These are phyloP conservation scores for Thalassiosira mediterranea DNA, from an alignment of 352 stramenopile species.

Conservation along the genomic window DNA sequence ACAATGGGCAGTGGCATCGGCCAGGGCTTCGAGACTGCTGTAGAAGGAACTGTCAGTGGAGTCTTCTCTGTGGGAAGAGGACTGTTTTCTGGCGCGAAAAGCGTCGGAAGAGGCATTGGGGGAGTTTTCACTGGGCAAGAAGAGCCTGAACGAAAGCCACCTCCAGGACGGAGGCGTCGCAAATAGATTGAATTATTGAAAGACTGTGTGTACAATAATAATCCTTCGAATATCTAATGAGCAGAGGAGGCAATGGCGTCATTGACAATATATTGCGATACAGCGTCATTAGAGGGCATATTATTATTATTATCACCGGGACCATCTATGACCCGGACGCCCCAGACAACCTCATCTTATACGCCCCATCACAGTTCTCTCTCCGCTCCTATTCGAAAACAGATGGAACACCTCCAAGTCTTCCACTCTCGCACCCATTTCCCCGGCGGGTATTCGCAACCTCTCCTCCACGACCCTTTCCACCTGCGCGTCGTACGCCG, in stretches of 20 bases:
- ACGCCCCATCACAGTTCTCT: conserved; percentile 52
- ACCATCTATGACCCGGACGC: too few species aligned
- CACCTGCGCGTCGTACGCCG: conserved; percentile 50
- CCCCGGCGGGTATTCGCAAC: conserved; percentile 9
- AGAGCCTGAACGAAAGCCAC: conserved; percentile 13
- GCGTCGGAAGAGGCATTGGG: conserved; percentile 76
- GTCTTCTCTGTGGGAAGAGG: conserved; percentile 75
- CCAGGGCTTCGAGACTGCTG: conserved; percentile 73
- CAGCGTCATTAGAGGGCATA: too few species aligned
- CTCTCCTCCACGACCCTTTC: conserved; percentile 31
- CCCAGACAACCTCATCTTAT: conserved; percentile 26
- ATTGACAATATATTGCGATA: too few species aligned
- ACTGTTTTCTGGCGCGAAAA: conserved; percentile 79
- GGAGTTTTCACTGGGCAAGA: conserved; percentile 67
- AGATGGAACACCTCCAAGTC: conserved; percentile 60
- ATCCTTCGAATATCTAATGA: too few species aligned
- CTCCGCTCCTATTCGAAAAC: conserved; percentile 68
- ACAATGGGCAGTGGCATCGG: conserved; percentile 76
- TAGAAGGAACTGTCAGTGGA: conserved; percentile 77
- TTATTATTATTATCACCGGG: too few species aligned
- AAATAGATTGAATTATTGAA: too few species aligned
- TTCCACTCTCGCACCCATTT: conserved; percentile 2
- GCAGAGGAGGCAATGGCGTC: too few species aligned
- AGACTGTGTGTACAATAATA: too few species aligned
- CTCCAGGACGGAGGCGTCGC: not conserved